Conservation (phyloP, 1,284 basidiomycete species). For the Malassezia psittaci region DNA sequence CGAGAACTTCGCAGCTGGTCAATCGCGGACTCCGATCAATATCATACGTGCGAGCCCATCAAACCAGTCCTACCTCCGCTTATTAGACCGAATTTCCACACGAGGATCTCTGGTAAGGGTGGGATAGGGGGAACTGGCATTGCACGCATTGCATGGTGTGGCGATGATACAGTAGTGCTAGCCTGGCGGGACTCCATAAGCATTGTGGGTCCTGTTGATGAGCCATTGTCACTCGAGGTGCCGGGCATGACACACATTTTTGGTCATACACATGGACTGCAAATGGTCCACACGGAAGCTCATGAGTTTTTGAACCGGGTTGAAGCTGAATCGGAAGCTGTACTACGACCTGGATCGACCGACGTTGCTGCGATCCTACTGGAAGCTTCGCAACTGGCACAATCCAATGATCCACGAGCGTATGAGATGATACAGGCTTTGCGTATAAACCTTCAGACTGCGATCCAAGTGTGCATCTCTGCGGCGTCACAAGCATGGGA, state of each 20-base stretch:
- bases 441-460: slow-evolving; percentile 62
- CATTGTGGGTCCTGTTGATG: slow-evolving; percentile 82
- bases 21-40: slow-evolving; percentile 26
- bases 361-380: slow-evolving; percentile 82
- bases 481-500: slow-evolving; percentile 90
- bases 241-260: slow-evolving; percentile 65
- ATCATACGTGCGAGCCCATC: neutral
- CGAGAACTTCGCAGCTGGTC: slow-evolving; percentile 75
- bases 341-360: slow-evolving; percentile 81
- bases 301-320: slow-evolving; percentile 87
- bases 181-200: slow-evolving; percentile 70
- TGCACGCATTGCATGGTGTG: slow-evolving; percentile 70
- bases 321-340: slow-evolving; percentile 22
- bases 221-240: slow-evolving; percentile 75
- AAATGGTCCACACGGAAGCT: slow-evolving; percentile 65
- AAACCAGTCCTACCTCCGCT: slow-evolving; percentile 16
- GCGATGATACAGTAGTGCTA: slow-evolving; percentile 83
- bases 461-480: slow-evolving; percentile 84
- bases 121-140: slow-evolving; percentile 33
- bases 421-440: slow-evolving; percentile 86
- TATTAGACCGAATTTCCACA: slow-evolving; percentile 8
- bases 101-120: slow-evolving; percentile 11
- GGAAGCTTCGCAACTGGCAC: slow-evolving; percentile 81
- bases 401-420: slow-evolving; percentile 70
- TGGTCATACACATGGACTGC: slow-evolving; percentile 76